Evolutionary conservation across 2,329 filamentous ascomycete genomes (phyloP).

Genomic region (Verticillium zaregamsianum): DNA sequence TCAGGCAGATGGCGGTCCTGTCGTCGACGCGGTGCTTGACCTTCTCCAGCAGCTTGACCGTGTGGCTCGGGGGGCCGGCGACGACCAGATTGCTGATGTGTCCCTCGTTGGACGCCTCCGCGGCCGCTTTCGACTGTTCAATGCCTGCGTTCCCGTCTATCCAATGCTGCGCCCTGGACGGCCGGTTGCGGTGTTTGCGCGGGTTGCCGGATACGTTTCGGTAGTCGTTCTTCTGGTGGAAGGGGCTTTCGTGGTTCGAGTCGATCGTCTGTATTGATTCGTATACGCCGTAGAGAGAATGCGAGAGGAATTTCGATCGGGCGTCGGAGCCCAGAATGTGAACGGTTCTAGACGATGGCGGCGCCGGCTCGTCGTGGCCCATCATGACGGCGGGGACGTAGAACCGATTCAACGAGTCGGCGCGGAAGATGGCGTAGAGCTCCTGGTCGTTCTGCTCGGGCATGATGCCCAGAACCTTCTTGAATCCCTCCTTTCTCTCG

Average conservation of each 20-base stretch:
- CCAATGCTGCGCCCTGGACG: not conserved
- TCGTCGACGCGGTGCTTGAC: constrained; percentile 64
- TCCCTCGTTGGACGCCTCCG: constrained; percentile 27
- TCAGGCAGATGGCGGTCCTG: constrained; percentile 67
- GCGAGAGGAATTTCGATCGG: constrained; percentile 34
- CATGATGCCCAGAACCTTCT: constrained; percentile 8
- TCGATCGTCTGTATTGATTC: constrained; percentile 31
- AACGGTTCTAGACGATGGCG: constrained; percentile 29
- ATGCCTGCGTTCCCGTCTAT: constrained; percentile 2
- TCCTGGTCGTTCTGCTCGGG: constrained; percentile 9
- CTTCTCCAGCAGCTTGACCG: constrained; percentile 48
- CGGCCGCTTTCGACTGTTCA: not conserved
- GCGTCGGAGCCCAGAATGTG: constrained; percentile 38
- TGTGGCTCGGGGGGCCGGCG: constrained; percentile 52
- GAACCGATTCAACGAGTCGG: constrained; percentile 18
- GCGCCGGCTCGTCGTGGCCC: constrained; percentile 20
- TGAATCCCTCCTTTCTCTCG: constrained; percentile 1
- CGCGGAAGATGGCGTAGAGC: constrained; percentile 13
- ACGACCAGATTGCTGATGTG: constrained; percentile 70
- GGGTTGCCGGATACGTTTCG: constrained; percentile 11
- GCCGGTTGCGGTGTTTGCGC: not conserved
- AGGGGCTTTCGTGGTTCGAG: not conserved
- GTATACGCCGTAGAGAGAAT: constrained; percentile 35
- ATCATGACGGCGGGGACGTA: constrained; percentile 32
- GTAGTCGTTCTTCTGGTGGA: constrained; percentile 3